Percentiles rank a stretch among this genome's conserved stretches.
phyloP scores from a whole-genome alignment of 2,329 filamentous ascomycete genomes.

The Penicillium sumatraense region DNA sequence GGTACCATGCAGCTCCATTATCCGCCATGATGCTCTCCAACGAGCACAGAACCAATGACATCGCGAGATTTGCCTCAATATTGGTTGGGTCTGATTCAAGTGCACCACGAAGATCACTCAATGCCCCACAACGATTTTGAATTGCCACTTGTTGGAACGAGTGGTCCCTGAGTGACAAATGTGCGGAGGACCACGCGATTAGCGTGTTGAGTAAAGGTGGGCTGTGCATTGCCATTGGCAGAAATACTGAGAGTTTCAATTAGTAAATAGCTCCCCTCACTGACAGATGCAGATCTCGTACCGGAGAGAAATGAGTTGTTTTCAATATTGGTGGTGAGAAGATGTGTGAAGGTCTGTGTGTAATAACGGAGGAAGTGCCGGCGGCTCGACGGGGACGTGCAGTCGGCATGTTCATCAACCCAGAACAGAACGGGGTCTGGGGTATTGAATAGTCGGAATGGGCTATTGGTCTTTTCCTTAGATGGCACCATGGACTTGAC shows the following conservation, averaged over 20 bases:
- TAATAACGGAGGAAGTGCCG: slow-evolving; percentile 16
- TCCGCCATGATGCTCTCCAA: slow-evolving; percentile 16
- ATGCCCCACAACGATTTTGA: slow-evolving; percentile 7
- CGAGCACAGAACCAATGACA: slow-evolving; percentile 10
- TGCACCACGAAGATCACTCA: slow-evolving; percentile 3
- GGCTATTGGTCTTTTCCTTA: not conserved
- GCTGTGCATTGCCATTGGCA: slow-evolving; percentile 15
- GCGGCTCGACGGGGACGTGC: slow-evolving; percentile 11
- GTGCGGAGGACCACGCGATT: slow-evolving; percentile 14
- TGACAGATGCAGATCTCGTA: not conserved
- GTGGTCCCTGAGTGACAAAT: slow-evolving; percentile 9
- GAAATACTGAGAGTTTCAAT: slow-evolving; percentile 2
- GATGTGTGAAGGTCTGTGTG: slow-evolving; percentile 14
- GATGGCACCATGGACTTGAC: not conserved
- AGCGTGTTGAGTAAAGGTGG: slow-evolving; percentile 10
- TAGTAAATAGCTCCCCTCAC: not conserved
- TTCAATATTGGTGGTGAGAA: slow-evolving; percentile 15
- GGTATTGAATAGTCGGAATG: slow-evolving; percentile 1
- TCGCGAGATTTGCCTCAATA: slow-evolving; percentile 12
- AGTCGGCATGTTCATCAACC: slow-evolving; percentile 14
- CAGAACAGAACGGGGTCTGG: slow-evolving; percentile 12
- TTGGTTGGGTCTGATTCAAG: slow-evolving; percentile 2
- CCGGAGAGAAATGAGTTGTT: slow-evolving; percentile 16
- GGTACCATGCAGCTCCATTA: slow-evolving; percentile 11
- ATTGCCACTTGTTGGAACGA: slow-evolving; percentile 10